phyloP scores from a whole-genome alignment of 225 moss, liverwort and hornwort genomes.

The Climacium dendroides region DNA sequence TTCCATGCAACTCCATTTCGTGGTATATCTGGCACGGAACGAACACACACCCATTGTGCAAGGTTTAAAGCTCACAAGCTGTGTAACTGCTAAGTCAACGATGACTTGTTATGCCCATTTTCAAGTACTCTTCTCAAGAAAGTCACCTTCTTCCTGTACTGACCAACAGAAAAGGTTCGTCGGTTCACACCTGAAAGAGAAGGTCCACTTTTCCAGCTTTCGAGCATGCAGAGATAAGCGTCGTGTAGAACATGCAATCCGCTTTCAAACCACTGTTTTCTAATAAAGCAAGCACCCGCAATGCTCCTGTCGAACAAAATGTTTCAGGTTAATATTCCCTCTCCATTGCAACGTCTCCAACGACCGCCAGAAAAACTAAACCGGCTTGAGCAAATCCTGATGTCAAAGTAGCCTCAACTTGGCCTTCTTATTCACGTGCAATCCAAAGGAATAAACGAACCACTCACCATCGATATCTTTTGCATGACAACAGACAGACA shows the following conservation, averaged over 20 bases:
- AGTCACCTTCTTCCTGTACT: not conserved
- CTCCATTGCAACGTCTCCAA: not conserved
- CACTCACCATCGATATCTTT: slow-evolving; percentile 79
- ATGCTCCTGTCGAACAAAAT: slow-evolving; percentile 48
- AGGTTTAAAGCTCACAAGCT: not conserved
- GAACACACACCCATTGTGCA: not conserved
- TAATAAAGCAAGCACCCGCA: slow-evolving; percentile 64
- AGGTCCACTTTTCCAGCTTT: slow-evolving; percentile 92
- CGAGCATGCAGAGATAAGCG: slow-evolving; percentile 74
- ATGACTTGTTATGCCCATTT: not conserved
- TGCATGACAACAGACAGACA: slow-evolving; percentile 75
- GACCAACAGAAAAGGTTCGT: not conserved
- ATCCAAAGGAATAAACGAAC: not conserved
- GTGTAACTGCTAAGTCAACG: not conserved
- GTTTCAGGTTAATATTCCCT: not conserved
- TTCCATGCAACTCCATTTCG: slow-evolving; percentile 75
- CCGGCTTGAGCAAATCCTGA: not conserved
- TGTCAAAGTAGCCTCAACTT: not conserved
- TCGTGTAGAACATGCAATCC: slow-evolving; percentile 80
- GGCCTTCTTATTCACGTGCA: not conserved
- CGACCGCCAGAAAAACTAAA: not conserved
- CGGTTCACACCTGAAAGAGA: slow-evolving; percentile 66
- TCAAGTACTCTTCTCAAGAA: not conserved
- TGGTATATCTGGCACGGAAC: slow-evolving; percentile 58
- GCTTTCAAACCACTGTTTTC: slow-evolving; percentile 72